Conservation (phyloP, 2,329 filamentous ascomycete species). For the Trichoderma brevicompactum region DNA sequence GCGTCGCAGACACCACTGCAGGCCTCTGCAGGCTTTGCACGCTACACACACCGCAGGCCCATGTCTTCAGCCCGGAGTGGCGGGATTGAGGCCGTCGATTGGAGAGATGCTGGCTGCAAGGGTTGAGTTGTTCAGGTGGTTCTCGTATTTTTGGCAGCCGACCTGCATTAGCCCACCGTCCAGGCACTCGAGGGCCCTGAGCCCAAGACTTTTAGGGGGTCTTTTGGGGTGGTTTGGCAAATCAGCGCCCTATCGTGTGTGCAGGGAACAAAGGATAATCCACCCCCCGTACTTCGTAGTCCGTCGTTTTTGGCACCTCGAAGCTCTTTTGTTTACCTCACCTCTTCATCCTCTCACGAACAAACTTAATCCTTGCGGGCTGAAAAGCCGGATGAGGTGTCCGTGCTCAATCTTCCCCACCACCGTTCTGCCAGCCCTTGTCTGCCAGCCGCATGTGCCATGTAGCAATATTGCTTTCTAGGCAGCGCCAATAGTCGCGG, state of each 20-base stretch:
- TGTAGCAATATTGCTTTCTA: conserved; percentile 22
- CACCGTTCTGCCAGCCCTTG: conserved; percentile 6
- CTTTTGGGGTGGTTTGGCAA: not conserved
- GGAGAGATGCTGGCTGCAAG: conserved; percentile 21
- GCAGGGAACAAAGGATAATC: conserved; percentile 1
- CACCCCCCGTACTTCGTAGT: conserved; percentile 4
- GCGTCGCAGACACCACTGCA: not conserved
- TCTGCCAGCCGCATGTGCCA: conserved; percentile 1
- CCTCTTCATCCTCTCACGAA: not conserved
- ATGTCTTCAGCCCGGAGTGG: conserved; percentile 24
- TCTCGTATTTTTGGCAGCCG: conserved; percentile 32
- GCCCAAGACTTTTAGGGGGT: not conserved
- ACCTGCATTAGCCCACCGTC: conserved; percentile 24
- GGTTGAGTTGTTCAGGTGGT: conserved; percentile 19
- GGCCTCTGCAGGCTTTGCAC: not conserved
- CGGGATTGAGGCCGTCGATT: conserved; percentile 28
- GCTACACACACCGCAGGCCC: not conserved
- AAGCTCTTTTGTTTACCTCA: no score
- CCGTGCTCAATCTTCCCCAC: conserved; percentile 14
- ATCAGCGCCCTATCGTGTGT: not conserved
- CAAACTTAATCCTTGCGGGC: conserved; percentile 2
- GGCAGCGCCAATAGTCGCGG: not conserved
- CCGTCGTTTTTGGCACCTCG: not conserved
- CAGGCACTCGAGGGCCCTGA: not conserved
- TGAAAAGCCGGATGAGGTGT: not conserved